These are phyloP conservation scores for Linaria vulgaris DNA, from an alignment of 257 asterid genomes.

Conservation along the genomic window DNA sequence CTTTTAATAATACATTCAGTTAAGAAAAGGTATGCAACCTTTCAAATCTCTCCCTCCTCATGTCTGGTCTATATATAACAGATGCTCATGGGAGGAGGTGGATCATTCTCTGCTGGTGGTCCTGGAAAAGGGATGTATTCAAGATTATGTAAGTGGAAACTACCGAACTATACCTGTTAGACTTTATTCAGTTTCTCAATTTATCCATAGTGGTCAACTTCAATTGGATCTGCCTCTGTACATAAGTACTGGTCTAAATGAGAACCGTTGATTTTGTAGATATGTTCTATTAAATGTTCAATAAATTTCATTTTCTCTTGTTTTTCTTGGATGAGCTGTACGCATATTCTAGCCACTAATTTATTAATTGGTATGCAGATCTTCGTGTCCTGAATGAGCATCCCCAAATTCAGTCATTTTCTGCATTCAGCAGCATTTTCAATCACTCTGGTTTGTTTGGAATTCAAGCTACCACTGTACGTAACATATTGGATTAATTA, in stretches of 20 bases:
- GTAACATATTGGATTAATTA: conserved; percentile 2
- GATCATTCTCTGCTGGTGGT: conserved; percentile 96
- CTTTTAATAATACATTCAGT: not conserved
- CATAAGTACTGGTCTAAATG: conserved; percentile 14
- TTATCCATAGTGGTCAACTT: no score
- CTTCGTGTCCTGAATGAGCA: conserved; percentile 68
- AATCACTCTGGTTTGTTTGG: conserved; percentile 71
- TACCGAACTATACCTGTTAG: not conserved
- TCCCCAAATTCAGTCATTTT: conserved; percentile 69
- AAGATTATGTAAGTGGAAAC: conserved; percentile 68
- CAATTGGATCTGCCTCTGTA: not conserved
- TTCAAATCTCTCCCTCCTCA: not conserved
- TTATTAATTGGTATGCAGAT: conserved; percentile 43
- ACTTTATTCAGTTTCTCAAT: not conserved
- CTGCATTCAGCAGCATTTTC: conserved; percentile 76
- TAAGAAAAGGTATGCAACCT: conserved; percentile 4
- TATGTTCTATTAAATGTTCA: no score
- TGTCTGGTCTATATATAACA: conserved; percentile 23
- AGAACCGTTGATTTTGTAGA: not conserved
- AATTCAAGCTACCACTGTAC: conserved; percentile 78
- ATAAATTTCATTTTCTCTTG: no score
- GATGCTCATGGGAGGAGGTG: conserved; percentile 99
- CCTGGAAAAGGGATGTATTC: conserved; percentile 99
- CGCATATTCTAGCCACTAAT: no score
- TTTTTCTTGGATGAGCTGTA: not conserved